Conservation (phyloP, 345 rosid species). For the Gossypium mustelinum region DNA sequence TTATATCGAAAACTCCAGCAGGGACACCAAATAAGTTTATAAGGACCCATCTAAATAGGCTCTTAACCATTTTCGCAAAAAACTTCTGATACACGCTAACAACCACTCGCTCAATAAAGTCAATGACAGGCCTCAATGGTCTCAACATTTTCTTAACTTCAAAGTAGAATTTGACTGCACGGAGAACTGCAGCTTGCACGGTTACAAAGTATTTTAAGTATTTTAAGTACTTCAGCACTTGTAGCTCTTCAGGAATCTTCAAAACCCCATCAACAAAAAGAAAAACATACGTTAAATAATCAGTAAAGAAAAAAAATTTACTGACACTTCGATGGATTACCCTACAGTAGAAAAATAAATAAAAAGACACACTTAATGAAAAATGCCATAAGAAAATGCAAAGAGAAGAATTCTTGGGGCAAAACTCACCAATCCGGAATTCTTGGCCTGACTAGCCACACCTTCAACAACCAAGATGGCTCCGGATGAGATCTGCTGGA, state of each 20-base stretch:
- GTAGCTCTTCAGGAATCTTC: conserved; percentile 32
- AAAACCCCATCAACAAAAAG: neutral
- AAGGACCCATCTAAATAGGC: conserved; percentile 69
- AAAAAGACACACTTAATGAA: neutral
- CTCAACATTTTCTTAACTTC: conserved; percentile 79
- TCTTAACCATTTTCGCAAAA: conserved; percentile 28
- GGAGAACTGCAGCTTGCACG: conserved; percentile 68
- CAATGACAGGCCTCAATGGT: conserved; percentile 76
- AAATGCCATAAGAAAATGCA: neutral
- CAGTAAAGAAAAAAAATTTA: neutral
- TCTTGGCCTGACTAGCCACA: conserved; percentile 54
- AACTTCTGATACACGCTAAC: conserved; percentile 27
- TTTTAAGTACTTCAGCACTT: conserved; percentile 61
- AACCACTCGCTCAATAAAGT: conserved; percentile 75
- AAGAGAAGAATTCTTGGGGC: neutral
- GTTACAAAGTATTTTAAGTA: conserved; percentile 65
- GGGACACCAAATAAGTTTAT: conserved; percentile 60
- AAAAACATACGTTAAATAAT: neutral
- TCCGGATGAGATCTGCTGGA: conserved; percentile 51
- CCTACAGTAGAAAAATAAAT: neutral
- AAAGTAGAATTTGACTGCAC: conserved; percentile 51
- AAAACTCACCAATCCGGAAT: neutral
- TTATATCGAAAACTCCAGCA: conserved; percentile 58
- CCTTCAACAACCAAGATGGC: conserved; percentile 68
- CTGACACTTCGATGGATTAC: neutral